These are phyloP conservation scores for Aspergillus fijiensis DNA, from an alignment of 2,329 filamentous ascomycete genomes.

Conservation along the genomic window DNA sequence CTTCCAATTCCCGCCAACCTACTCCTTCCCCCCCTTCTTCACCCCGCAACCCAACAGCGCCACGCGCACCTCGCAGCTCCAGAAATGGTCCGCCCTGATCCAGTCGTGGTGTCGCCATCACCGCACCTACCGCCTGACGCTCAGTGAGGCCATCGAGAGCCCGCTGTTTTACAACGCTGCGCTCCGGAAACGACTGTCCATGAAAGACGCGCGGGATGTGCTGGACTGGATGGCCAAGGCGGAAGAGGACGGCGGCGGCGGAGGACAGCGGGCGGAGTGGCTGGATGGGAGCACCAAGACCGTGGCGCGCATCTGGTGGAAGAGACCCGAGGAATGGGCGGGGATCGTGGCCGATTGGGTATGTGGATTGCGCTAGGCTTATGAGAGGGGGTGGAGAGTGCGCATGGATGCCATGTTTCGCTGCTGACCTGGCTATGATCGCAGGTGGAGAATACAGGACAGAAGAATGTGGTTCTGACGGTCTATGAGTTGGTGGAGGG, in stretches of 20 bases:
- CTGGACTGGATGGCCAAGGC: slow-evolving; percentile 56
- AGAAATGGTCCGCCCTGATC: slow-evolving; percentile 83
- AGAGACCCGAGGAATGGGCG: slow-evolving; percentile 87
- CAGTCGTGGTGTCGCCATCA: slow-evolving; percentile 79
- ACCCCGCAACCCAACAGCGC: slow-evolving; percentile 48
- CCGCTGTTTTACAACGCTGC: slow-evolving; percentile 56
- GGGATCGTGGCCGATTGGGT: slow-evolving; percentile 71
- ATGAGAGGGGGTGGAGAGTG: too few relatives aligned
- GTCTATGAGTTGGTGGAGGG: slow-evolving; percentile 88
- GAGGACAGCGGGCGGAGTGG: slow-evolving; percentile 60
- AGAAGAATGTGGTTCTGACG: slow-evolving; percentile 85
- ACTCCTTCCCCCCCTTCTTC: slow-evolving; percentile 56
- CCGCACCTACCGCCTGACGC: slow-evolving; percentile 71
- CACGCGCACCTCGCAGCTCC: slow-evolving; percentile 55
- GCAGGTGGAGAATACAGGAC: slow-evolving; percentile 74
- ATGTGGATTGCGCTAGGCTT: slow-evolving; percentile 2
- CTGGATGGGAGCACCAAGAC: slow-evolving; percentile 53
- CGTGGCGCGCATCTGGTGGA: slow-evolving; percentile 78
- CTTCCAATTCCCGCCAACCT: slow-evolving; percentile 43
- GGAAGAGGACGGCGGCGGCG: slow-evolving; percentile 46
- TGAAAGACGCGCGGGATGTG: slow-evolving; percentile 54
- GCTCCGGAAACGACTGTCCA: slow-evolving; percentile 47
- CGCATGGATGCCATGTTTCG: background rate
- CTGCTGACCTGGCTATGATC: slow-evolving; percentile 1
- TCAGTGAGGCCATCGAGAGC: slow-evolving; percentile 61